Evolutionary conservation across 805 yeast genomes (phyloP).

Genomic region (Ogataea kodamae): DNA sequence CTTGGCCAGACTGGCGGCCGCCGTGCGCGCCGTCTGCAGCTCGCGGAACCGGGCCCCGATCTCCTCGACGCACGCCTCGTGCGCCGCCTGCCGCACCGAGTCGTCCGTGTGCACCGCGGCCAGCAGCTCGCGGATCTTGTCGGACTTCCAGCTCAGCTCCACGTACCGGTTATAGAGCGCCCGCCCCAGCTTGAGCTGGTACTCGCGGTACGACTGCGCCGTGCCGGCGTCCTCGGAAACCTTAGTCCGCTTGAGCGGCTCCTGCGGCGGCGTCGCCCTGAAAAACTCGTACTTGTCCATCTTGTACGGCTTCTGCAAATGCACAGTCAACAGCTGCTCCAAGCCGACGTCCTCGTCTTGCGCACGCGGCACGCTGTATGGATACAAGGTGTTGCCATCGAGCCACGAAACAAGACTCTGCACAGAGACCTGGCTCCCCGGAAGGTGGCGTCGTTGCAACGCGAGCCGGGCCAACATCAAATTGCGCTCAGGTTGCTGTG

Average conservation of each 20-base stretch:
- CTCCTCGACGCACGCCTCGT: conserved; percentile 38
- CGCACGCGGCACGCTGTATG: too few relatives aligned
- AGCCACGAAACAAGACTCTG: conserved; percentile 32
- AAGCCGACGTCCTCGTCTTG: conserved; percentile 11
- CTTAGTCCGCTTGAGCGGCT: conserved; percentile 23
- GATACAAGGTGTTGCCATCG: conserved; percentile 14
- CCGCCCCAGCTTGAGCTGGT: conserved; percentile 37
- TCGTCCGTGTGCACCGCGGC: conserved; percentile 33
- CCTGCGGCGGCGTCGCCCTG: conserved; percentile 14
- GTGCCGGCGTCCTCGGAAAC: conserved; percentile 8
- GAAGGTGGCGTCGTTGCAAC: conserved; percentile 15
- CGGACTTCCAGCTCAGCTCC: conserved; percentile 27
- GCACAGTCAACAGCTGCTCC: conserved; percentile 19
- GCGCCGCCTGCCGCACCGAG: conserved; percentile 36
- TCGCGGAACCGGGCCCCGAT: conserved; percentile 42
- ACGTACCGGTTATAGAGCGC: conserved; percentile 35
- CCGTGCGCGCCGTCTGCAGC: conserved; percentile 33
- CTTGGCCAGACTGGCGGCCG: conserved; percentile 28
- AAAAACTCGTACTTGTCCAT: conserved; percentile 18
- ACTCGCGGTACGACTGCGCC: conserved; percentile 19
- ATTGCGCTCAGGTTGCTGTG: conserved; percentile 12
- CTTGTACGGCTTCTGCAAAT: conserved; percentile 12
- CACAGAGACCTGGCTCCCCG: conserved; percentile 16
- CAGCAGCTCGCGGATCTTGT: conserved; percentile 22
- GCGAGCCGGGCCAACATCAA: conserved; percentile 21